Evolutionary conservation across 176 grass and related monocot species (phyloP), one percentile per base, ranked within the genome.

Genomic region (Alloteropsis semialata): DNA sequence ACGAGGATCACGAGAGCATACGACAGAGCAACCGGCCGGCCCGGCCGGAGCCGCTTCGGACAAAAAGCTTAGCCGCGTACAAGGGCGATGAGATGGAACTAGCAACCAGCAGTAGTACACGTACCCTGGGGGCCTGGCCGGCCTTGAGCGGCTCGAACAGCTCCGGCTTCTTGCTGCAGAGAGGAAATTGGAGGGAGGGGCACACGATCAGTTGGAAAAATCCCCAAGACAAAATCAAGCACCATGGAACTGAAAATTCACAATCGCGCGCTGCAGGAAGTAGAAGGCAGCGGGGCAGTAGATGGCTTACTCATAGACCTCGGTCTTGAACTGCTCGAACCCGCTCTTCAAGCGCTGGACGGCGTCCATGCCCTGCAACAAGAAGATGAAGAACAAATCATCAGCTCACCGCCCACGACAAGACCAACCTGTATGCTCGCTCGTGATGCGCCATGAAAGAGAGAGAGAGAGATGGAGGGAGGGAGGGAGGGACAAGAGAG

Each of bases 251-350:
- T 17, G 67, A 18, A 28, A 28, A 2, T 17, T n/a, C n/a, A n/a
- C n/a, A n/a, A n/a, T n/a, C n/a, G n/a, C n/a, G n/a, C n/a, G n/a
- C n/a, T n/a, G n/a, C n/a, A n/a, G n/a, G n/a, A n/a, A n/a, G n/a
- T n/a, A n/a, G n/a, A n/a, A n/a, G n/a, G n/a, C n/a, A n/a, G n/a
- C n/a, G n/a, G n/a, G n/a, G n/a, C 39, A 65, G 4, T 4, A 5
- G 44, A 15, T 19, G 27, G 82, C 89, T 84, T 76, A 98, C 96
- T 95, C 93, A 59, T 87, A 98, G 57, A 95, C 49, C 69, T 91
- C 84, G 37, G 70, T 76, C 87, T 98, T 98, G 93, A 98, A 98
- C 64, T 86, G 43, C 33, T 91, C 46, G 76, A 98, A 98, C 45
- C 96, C 96, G 7, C 69, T 83, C 60, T 59, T 80, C 82, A 98